Evolutionary conservation across 2,329 filamentous ascomycete species (phyloP), one percentile per base, ranked within the genome.

Genomic region (Alternaria ventricosa): DNA sequence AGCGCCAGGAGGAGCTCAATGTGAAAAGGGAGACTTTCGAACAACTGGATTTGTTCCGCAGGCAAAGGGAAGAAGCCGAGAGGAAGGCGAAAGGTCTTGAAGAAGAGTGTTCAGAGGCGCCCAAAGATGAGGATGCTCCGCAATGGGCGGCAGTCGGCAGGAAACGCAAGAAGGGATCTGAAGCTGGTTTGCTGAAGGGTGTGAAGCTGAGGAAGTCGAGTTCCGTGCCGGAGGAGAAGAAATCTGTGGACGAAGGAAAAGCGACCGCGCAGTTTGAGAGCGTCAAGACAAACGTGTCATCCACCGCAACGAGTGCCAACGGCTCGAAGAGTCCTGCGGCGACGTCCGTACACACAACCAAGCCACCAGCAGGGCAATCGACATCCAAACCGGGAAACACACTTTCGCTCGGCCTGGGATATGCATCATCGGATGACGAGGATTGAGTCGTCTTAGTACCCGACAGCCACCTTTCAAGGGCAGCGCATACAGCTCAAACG

Each of bases 11-110:
- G 72, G 88, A 90, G 69, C 84, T 81, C 3, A 85, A 83, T 5
- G 82, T 89, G 47, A 85, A 83, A 70, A 86, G 84, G 68, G 87
- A 90, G 68, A 90, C 87, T 0, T 79, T 81, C 6, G 86, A 88
- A 66, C 85, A 87, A 71, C 78, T 90, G 11, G 87, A 88, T 44
- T 71, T 82, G 2, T 90, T 90, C 68, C 84, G 87, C 28, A 83
- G 82, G 64, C 86, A 87, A 70, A 87, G 87, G 63, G 87, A 89
- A 66, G 85, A 88, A 65, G 86, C 84, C 1, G 87, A 89, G 74
- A 84, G 84, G 68, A 83, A 80, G 30, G 78, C 66, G 6, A 57
- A 50, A 22, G 60, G 56, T 6, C 71, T 82, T 1, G 75, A 82
- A 10, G 82, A 82, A 49, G 76, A 79, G 22, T 75, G 73, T n/a